Evolutionary conservation across 2,329 filamentous ascomycete genomes (phyloP).

Genomic region (Fusarium buxicola): DNA sequence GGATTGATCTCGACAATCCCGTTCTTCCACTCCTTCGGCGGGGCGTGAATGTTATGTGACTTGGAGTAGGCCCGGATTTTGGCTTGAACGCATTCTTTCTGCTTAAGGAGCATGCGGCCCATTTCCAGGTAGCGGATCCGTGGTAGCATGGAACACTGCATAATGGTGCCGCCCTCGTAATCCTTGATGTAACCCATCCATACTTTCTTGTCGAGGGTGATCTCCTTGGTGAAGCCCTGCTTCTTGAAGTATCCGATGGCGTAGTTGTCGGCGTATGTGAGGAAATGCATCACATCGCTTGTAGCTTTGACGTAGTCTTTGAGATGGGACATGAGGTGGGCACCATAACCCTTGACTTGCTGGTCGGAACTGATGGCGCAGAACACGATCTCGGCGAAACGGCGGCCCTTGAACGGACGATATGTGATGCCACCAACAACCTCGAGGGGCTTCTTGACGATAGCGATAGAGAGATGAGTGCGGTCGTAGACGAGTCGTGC

Average conservation of each 20-base stretch:
- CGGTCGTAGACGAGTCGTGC: constrained; percentile 97
- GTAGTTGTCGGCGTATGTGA: constrained; percentile 99
- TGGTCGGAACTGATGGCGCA: constrained; percentile 98
- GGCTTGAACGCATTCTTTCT: constrained; percentile 93
- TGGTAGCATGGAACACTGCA: constrained; percentile 98
- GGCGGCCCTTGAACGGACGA: constrained; percentile 88
- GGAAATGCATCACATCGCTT: constrained; percentile 96
- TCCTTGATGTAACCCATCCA: constrained; percentile 99
- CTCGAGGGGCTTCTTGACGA: constrained; percentile 95
- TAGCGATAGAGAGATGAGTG: constrained; percentile 95
- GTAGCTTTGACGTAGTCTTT: constrained; percentile 99
- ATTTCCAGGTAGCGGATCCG: constrained; percentile 93
- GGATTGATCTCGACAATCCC: constrained; percentile 83
- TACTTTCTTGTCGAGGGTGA: constrained; percentile 86
- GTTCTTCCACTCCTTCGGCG: constrained; percentile 87
- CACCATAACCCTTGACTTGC: constrained; percentile 98
- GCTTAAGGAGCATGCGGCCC: constrained; percentile 94
- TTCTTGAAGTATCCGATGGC: constrained; percentile 99
- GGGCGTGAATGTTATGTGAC: constrained; percentile 86
- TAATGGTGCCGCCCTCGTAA: constrained; percentile 98
- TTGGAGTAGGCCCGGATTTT: constrained; percentile 94
- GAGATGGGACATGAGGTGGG: constrained; percentile 96
- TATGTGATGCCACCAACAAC: constrained; percentile 98
- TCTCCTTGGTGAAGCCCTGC: constrained; percentile 98
- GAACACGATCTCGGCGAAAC: constrained; percentile 98